phyloP scores from a whole-genome alignment of 1,284 basidiomycete genomes.

The Cystobasidium slooffiae region DNA sequence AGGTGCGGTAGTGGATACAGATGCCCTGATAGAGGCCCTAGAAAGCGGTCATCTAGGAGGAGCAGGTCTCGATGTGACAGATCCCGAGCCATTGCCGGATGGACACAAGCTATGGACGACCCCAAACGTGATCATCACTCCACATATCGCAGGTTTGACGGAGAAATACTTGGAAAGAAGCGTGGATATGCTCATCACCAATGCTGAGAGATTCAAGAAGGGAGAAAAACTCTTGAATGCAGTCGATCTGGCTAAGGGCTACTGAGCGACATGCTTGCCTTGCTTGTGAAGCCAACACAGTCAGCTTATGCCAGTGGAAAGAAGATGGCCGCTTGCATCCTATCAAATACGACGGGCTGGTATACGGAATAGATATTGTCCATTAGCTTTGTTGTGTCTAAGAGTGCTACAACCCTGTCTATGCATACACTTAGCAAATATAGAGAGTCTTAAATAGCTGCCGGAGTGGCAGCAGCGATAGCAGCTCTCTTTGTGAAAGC shows the following conservation, averaged over 20 bases:
- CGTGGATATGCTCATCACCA: constrained; percentile 49
- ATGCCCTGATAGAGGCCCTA: constrained; percentile 51
- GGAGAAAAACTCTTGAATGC: constrained; percentile 51
- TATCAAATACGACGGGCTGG: too few species aligned
- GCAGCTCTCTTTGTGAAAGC: constrained; percentile 35
- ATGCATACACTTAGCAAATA: too few species aligned
- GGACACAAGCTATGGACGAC: constrained; percentile 51
- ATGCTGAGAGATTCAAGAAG: constrained; percentile 48
- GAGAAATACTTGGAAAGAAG: constrained; percentile 48
- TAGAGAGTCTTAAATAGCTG: too few species aligned
- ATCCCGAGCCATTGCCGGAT: constrained; percentile 54
- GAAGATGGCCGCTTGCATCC: neutral
- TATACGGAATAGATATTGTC: too few species aligned
- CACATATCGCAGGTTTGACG: constrained; percentile 52
- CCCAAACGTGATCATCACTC: constrained; percentile 54
- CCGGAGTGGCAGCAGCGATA: neutral
- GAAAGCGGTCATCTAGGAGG: constrained; percentile 41
- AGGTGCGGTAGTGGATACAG: constrained; percentile 53
- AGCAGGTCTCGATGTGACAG: constrained; percentile 51
- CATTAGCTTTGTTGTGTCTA: too few species aligned
- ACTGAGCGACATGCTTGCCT: too few species aligned
- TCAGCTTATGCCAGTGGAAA: neutral
- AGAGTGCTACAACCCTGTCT: too few species aligned
- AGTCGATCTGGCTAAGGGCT: constrained; percentile 46
- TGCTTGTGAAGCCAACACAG: too few species aligned